These are phyloP conservation scores for Colletotrichum lentis DNA, from an alignment of 2,329 filamentous ascomycete genomes.

Conservation along the genomic window DNA sequence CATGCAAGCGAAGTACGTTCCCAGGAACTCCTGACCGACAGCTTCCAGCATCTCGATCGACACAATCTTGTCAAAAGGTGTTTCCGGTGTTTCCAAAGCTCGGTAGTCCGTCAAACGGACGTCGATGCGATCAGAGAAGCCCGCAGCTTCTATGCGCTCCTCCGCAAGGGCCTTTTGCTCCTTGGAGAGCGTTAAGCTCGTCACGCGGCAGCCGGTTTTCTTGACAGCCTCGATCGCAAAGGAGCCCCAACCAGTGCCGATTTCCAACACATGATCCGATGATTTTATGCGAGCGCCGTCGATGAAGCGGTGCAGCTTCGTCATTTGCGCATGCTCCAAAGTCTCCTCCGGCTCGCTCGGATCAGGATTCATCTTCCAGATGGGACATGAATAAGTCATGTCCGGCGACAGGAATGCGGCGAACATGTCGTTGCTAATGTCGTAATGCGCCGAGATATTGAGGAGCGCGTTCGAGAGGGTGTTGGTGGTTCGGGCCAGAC, in stretches of 20 bases:
- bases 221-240: conserved; percentile 75
- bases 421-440: conserved; percentile 80
- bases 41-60: conserved; percentile 83
- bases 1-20: conserved; percentile 72
- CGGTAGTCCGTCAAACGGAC: conserved; percentile 76
- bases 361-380: conserved; percentile 63
- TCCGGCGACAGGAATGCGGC: conserved; percentile 76
- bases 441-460: conserved; percentile 77
- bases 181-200: conserved; percentile 71
- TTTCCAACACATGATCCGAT: conserved; percentile 75
- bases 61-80: conserved; percentile 73
- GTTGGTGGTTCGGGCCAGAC: conserved; percentile 65
- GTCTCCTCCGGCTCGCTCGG: conserved; percentile 58
- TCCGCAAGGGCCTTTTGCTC: conserved; percentile 76
- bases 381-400: conserved; percentile 79
- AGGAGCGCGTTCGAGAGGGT: conserved; percentile 66
- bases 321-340: conserved; percentile 71
- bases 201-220: conserved; percentile 72
- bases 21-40: conserved; percentile 72
- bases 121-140: conserved; percentile 67
- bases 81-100: conserved; percentile 61
- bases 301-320: conserved; percentile 73
- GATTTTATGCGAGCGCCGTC: conserved; percentile 69
- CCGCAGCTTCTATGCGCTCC: conserved; percentile 67
- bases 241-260: conserved; percentile 79